A percentile compares a stretch with the other conserved stretches of the same genome.
phyloP scores from a whole-genome alignment of 2,329 filamentous ascomycete genomes.

The Nigrospora osmanthi region DNA sequence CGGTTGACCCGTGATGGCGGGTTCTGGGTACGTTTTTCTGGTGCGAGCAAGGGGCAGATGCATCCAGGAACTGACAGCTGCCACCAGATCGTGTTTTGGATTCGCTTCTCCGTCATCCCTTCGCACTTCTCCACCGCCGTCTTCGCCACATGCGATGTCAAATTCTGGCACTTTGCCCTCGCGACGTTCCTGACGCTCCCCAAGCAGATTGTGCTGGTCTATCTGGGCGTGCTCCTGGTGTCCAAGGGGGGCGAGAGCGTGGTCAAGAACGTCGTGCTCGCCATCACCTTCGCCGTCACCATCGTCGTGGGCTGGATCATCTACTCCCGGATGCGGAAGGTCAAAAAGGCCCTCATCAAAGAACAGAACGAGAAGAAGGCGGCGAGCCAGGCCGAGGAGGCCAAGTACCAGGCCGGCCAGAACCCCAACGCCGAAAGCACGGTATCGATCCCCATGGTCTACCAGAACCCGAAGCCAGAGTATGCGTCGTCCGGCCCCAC shows the following conservation, averaged over 20 bases:
- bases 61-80: neutral
- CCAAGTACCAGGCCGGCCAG: neutral
- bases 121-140: conserved; percentile 34
- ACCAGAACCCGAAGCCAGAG: neutral
- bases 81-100: conserved; percentile 26
- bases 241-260: conserved; percentile 15
- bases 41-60: no score
- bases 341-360: conserved; percentile 23
- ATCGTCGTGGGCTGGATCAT: conserved; percentile 27
- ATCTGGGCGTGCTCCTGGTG: conserved; percentile 28
- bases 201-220: conserved; percentile 33
- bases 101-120: conserved; percentile 31
- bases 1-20: conserved; percentile 30
- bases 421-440: neutral
- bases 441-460: neutral
- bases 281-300: conserved; percentile 23
- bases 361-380: conserved; percentile 15
- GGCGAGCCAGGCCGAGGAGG: neutral
- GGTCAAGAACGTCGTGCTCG: conserved; percentile 25
- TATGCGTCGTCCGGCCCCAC: neutral
- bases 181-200: conserved; percentile 31
- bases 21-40: conserved; percentile 22
- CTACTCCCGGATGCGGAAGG: conserved; percentile 24
- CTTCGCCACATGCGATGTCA: conserved; percentile 32
- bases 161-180: conserved; percentile 30